Conservation (phyloP, 2,329 filamentous ascomycete species). For the Blastomyces emzantsi region DNA sequence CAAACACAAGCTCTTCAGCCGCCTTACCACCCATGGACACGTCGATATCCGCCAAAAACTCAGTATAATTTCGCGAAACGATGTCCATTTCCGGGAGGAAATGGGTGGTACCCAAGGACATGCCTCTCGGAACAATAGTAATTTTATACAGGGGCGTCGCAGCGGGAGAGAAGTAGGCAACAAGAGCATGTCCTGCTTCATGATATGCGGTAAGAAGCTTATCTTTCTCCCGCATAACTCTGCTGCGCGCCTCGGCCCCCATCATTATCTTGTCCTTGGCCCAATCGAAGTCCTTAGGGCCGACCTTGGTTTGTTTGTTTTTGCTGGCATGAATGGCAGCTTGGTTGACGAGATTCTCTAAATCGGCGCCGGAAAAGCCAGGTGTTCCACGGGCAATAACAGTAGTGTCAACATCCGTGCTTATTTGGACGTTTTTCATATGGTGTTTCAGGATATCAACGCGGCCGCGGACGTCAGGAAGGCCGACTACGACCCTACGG, state of each 20-base stretch:
- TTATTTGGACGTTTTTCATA: constrained; percentile 78
- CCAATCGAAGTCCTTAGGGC: constrained; percentile 82
- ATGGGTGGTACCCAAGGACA: constrained; percentile 76
- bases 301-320: constrained; percentile 65
- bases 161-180: constrained; percentile 70
- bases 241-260: constrained; percentile 84
- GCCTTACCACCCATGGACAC: constrained; percentile 78
- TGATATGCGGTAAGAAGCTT: constrained; percentile 95
- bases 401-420: constrained; percentile 70
- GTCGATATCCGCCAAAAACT: constrained; percentile 73
- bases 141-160: constrained; percentile 86
- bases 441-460: constrained; percentile 91
- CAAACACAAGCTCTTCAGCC: constrained; percentile 83
- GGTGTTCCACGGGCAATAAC: constrained; percentile 79
- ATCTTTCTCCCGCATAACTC: constrained; percentile 85
- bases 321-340: constrained; percentile 92
- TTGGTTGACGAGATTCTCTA: constrained; percentile 95
- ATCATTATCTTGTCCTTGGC: constrained; percentile 97
- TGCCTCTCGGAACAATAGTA: constrained; percentile 87
- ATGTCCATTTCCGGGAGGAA: constrained; percentile 87
- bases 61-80: constrained; percentile 75
- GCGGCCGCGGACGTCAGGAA: constrained; percentile 88
- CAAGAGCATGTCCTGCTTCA: constrained; percentile 89
- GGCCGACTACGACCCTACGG: constrained; percentile 75
- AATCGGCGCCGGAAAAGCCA: constrained; percentile 87